Evolutionary conservation across 2,329 filamentous ascomycete species (phyloP), one percentile per base, ranked within the genome.

Genomic region (Ustulina deusta): DNA sequence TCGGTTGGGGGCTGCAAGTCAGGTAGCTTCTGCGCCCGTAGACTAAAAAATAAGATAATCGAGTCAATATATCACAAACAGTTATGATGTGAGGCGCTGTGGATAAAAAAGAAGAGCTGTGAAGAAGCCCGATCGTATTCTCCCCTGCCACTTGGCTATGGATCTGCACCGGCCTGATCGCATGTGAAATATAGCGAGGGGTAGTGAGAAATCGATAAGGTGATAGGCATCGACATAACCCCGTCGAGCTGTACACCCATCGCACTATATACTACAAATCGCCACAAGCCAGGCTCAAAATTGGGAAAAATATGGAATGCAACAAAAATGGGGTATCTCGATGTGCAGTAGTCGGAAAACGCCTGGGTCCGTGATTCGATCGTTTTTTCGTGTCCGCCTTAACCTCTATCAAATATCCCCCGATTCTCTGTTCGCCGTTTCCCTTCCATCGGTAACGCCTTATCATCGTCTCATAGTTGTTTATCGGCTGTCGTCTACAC

Each of bases 81-180:
- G 36, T 49, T 59, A 63, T 66, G 67, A 68, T 54, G 61, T 61
- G 68, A 73, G 62, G 63, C 52, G 60, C 27, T 7, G 13, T 52
- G 29, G 32, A 57, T 62, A 54, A 11, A 52, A 56, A 55, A 68
- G 61, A 64, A 57, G 62, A 38, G 48, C 46, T 40, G 52, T 34
- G 25, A 27, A 46, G 32, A 64, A 46, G 34, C 29, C 32, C 22
- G 20, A 59, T 72, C 58, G 54, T 69, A 69, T 74, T 69, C 66
- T 66, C 73, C 74, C 74, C 73, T 73, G 73, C 76, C 75, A 76
- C 73, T 77, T 74, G 74, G 74, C 74, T 65, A 58, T 70, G 68
- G 57, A 72, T 58, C 55, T 27, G 65, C 68, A 60, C 22, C 38
- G 55, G 65, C 56, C 54, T 61, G 59, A 58, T 68, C 64, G 69